Evolutionary conservation across 805 yeast species (phyloP).

Genomic region (Zygosaccharomyces rouxii): DNA sequence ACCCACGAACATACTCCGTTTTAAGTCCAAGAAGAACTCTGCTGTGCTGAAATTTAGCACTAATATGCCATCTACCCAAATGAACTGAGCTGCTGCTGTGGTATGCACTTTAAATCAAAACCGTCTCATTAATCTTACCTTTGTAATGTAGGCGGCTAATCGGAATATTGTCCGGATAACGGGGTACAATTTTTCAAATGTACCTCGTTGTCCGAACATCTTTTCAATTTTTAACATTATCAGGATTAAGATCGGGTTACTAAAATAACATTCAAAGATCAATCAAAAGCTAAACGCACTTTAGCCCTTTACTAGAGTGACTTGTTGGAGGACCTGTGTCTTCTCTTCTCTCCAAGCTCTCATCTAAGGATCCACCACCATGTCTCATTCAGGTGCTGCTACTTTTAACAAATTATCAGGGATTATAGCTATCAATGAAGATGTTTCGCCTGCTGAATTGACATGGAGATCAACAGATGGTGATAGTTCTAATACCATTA

Average conservation of each 20-base stretch:
- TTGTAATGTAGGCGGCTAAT: background rate
- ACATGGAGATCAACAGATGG: constrained; percentile 54
- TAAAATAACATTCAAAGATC: background rate
- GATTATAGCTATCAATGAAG: constrained; percentile 52
- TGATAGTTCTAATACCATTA: constrained; percentile 41
- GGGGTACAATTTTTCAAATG: background rate
- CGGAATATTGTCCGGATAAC: background rate
- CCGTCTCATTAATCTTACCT: background rate
- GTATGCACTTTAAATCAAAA: background rate
- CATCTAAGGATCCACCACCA: constrained; percentile 7
- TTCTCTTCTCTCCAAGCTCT: background rate
- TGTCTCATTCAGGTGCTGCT: constrained; percentile 51
- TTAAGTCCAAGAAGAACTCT: too few species aligned
- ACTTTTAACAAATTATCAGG: constrained; percentile 53
- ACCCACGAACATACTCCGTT: too few species aligned
- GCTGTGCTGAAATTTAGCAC: too few species aligned
- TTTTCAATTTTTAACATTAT: background rate
- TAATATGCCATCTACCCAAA: too few species aligned
- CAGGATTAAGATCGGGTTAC: background rate
- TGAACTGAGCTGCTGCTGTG: too few species aligned
- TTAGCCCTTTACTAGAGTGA: background rate
- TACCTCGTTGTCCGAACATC: background rate
- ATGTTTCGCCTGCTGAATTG: constrained; percentile 49
- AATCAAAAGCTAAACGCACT: background rate
- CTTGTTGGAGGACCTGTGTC: background rate